A percentile compares a stretch with the other conserved stretches of the same genome.
phyloP scores from a whole-genome alignment of 306 rosid species.

The Sphenostylis stenocarpa region DNA sequence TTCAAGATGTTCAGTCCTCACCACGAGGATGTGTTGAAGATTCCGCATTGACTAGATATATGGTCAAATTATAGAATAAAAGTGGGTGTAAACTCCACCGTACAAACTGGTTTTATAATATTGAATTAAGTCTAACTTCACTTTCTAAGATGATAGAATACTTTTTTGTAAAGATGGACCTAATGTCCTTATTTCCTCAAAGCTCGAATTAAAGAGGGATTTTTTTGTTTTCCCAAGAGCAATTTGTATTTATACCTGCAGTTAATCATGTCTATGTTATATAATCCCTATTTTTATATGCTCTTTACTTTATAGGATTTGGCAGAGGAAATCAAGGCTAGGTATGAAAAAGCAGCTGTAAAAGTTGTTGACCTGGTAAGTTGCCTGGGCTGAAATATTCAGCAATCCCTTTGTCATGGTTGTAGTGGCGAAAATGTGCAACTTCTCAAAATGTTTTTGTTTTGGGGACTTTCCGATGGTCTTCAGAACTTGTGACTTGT shows the following conservation, averaged over 20 bases:
- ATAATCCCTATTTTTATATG: neutral
- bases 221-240: neutral
- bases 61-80: too few species aligned
- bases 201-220: neutral
- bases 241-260: neutral
- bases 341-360: conserved; percentile 64
- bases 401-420: neutral
- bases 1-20: too few species aligned
- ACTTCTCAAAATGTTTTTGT: neutral
- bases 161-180: too few species aligned
- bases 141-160: too few species aligned
- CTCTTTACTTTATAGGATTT: conserved; percentile 44
- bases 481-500: neutral
- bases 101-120: too few species aligned
- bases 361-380: conserved; percentile 74
- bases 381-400: conserved; percentile 3
- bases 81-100: too few species aligned
- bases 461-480: neutral
- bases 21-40: too few species aligned
- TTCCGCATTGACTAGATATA: too few species aligned
- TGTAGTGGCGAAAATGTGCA: neutral
- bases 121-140: too few species aligned
- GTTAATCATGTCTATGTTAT: neutral
- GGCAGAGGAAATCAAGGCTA: conserved; percentile 69
- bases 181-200: too few species aligned